phyloP scores from a whole-genome alignment of 108 stramenopile genomes.

The Skeletonema grethae region DNA sequence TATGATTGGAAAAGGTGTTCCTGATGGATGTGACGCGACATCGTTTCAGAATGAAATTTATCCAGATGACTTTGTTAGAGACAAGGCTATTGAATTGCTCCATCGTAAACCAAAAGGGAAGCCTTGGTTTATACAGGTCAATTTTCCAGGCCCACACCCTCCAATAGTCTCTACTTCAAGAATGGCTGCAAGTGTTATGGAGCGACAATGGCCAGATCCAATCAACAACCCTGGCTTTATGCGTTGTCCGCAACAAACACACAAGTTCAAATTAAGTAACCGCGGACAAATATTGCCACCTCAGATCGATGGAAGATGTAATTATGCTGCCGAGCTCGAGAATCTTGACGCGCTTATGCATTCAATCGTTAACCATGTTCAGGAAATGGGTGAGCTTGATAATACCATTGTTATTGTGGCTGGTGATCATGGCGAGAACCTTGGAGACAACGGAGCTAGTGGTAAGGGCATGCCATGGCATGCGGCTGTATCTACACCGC shows the following conservation, averaged over 20 bases:
- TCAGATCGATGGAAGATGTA: constrained; percentile 35
- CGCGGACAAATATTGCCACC: constrained; percentile 10
- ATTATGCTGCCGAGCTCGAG: constrained; percentile 41
- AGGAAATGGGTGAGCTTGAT: constrained; percentile 18
- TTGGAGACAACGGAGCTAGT: constrained; percentile 22
- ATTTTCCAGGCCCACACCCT: constrained; percentile 36
- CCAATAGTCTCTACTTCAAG: constrained; percentile 20
- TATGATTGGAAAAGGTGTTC: constrained; percentile 7
- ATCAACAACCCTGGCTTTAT: constrained; percentile 3
- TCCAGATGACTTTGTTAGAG: constrained; percentile 29
- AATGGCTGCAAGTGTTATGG: constrained; percentile 18
- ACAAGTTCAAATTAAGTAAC: neutral
- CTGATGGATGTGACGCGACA: constrained; percentile 18
- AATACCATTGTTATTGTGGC: constrained; percentile 25
- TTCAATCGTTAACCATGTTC: constrained; percentile 1
- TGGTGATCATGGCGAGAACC: constrained; percentile 33
- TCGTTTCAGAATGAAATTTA: constrained; percentile 23
- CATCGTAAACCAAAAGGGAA: constrained; percentile 5
- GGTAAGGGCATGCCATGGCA: constrained; percentile 35
- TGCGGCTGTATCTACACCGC: constrained; percentile 21
- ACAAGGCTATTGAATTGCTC: constrained; percentile 26
- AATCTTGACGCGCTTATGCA: constrained; percentile 26
- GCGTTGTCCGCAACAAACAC: constrained; percentile 26
- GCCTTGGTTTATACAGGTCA: constrained; percentile 42
- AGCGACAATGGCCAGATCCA: constrained; percentile 18